Base-by-base conservation (phyloP, 495 filamentous ascomycete species). In the Hypomontagnella submonticulosa region DNA sequence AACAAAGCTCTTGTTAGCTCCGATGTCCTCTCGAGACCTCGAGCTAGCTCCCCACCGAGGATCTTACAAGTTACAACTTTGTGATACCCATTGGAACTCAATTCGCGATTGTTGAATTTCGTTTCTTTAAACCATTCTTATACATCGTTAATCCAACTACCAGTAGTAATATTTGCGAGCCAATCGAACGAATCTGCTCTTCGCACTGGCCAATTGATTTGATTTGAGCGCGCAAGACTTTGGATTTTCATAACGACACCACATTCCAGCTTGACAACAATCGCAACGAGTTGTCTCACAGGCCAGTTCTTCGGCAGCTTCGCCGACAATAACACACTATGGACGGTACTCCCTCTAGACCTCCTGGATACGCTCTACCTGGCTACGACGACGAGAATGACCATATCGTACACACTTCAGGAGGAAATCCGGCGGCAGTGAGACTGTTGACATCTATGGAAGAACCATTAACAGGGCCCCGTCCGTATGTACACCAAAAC, bases 391-490 rank as follows among this genome's bases (percentile, higher is more conserved):
- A 84, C 12, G 74, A 80, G 16, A 73, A 81, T 57, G 73, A 77
- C 57, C 68, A 75, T 20, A 80, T 76, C 7, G 70, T 76, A 4
- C 75, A 67, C 44, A 68, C 70, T 51, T 58, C 72, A 30, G 61
- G 63, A 34, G 66, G 67, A 58, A 76, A 75, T 63, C 73, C 73
- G 52, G 74, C 73, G 44, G 77, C 70, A 58, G 75, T 84, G n/a
- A 76, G 83, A 42, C 72, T 86, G 66, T 69, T 86, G 70, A 86
- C 81, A 27, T 82, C 78, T 10, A 76, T 83, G 70, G 82, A 84
- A 41, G 81, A 82, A 30, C 71, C 73, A 27, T 42, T 72, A 30
- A 66, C 67, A 51, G 74, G 74, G 12, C 38, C 57, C 12, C 60
- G 75, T 74, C 67, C 76, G 81, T 83, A 83, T 74, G 81, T 83